Conservation (phyloP, 345 rosid species). For the Eucalyptus sp. region DNA sequence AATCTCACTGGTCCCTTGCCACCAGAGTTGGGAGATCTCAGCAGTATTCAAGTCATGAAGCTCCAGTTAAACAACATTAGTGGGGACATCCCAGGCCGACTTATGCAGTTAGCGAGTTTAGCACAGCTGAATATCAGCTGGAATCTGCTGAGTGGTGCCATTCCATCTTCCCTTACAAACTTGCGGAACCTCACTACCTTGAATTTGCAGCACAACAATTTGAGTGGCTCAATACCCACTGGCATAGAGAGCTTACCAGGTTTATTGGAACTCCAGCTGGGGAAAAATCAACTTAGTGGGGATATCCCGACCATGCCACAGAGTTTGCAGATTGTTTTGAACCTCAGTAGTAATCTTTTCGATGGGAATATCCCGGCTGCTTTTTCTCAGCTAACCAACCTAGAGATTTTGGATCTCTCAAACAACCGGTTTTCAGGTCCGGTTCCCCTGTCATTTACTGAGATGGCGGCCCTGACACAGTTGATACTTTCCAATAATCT, state of each 20-base stretch:
- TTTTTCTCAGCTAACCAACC: conserved; percentile 7
- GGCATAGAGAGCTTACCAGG: conserved; percentile 4
- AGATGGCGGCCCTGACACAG: conserved; percentile 27
- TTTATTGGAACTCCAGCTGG: conserved; percentile 73
- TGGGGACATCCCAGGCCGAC: conserved; percentile 45
- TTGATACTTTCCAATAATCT: conserved; percentile 54
- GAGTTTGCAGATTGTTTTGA: conserved; percentile 60
- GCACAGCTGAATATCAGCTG: conserved; percentile 44
- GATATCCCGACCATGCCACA: conserved; percentile 48
- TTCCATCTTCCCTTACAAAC: conserved; percentile 41
- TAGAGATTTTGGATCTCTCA: conserved; percentile 81
- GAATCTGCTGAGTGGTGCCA: conserved; percentile 48
- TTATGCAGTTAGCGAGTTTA: conserved; percentile 15
- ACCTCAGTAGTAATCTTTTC: conserved; percentile 60
- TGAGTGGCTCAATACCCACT: conserved; percentile 48
- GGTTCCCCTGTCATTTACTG: conserved; percentile 13
- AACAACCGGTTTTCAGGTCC: conserved; percentile 44
- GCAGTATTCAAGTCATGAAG: conserved; percentile 40
- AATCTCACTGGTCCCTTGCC: conserved; percentile 36
- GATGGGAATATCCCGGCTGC: conserved; percentile 31
- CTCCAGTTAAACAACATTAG: conserved; percentile 40
- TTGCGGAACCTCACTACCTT: conserved; percentile 21
- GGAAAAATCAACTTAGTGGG: conserved; percentile 51
- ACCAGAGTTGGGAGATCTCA: conserved; percentile 23
- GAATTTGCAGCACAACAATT: conserved; percentile 42